These are phyloP conservation scores for Aspergillus thermomutatus DNA, from an alignment of 2,329 filamentous ascomycete species.

Conservation along the genomic window DNA sequence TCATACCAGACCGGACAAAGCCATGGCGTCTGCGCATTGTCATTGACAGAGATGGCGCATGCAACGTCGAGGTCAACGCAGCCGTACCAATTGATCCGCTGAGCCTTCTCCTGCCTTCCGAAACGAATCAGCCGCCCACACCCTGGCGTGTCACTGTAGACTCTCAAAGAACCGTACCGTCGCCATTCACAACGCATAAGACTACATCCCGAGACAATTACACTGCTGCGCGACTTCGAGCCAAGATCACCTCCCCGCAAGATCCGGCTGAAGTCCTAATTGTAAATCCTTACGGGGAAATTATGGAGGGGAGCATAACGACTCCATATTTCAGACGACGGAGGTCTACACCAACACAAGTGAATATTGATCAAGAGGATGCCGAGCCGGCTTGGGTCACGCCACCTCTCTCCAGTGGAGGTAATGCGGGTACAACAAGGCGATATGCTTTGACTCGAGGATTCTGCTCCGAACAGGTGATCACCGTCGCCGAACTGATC, in stretches of 20 bases:
- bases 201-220: slow-evolving; percentile 75
- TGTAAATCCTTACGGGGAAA: slow-evolving; percentile 59
- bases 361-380: not conserved
- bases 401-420: slow-evolving; percentile 71
- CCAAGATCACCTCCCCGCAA: slow-evolving; percentile 47
- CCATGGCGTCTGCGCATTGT: slow-evolving; percentile 39
- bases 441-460: slow-evolving; percentile 73
- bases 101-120: slow-evolving; percentile 26
- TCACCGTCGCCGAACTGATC: slow-evolving; percentile 58
- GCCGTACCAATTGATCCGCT: slow-evolving; percentile 22
- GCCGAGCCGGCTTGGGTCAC: slow-evolving; percentile 68
- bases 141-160: slow-evolving; percentile 55
- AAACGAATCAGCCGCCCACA: slow-evolving; percentile 6
- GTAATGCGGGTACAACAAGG: slow-evolving; percentile 77
- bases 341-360: not conserved
- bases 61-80: slow-evolving; percentile 31
- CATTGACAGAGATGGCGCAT: slow-evolving; percentile 27
- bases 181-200: slow-evolving; percentile 78
- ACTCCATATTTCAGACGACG: slow-evolving; percentile 75
- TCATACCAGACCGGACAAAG: slow-evolving; percentile 30
- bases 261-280: slow-evolving; percentile 69
- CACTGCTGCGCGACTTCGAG: slow-evolving; percentile 63
- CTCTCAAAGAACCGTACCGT: slow-evolving; percentile 47
- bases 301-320: slow-evolving; percentile 84
- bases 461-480: slow-evolving; percentile 63